Base-by-base conservation (phyloP, 352 stramenopile species). In the Elongisporangium prolatum region DNA sequence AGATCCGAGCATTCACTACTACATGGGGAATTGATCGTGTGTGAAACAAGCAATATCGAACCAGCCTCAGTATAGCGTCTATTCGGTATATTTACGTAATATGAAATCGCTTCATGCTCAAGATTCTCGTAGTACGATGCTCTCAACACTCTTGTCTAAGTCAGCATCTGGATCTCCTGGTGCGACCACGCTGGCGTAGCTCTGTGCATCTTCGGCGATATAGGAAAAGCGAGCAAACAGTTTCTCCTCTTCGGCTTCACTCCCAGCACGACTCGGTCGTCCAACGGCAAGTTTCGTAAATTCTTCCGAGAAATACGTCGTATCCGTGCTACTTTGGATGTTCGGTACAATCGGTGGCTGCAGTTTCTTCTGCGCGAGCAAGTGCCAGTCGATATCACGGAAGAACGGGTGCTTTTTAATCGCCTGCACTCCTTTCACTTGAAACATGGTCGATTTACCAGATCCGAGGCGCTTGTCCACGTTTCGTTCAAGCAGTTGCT, bases 401-500 rank as follows among this genome's bases (percentile, higher is more conserved):
- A 99, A 99, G 61, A 99, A 99, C 13, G 85, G 69, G 60, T 98
- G 88, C 63, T 97, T 81, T 77, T 99, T 99, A 60, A 99, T 88
- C 44, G 87, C 95, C 34, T 97, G 87, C 16, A 99, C 93, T 25
- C 97, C 97, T 64, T 97, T 97, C 20, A 99, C 87, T 67, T 98
- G 84, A 77, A 99, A 99, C 95, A 99, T 99, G 6, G 93, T 99
- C 28, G 88, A 93, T 67, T 96, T 98, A 21, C 93, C 79, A 7
- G 88, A 93, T 40, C 96, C 97, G 6, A 99, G 76, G 21, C 97
- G 84, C 63, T 98, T 97, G 52, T 94, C 84, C 0, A 97, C 91
- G 70, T 99, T 98, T 57, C 96, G 83, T 75, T 99, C 96, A 17
- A 99, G 75, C 16, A 99, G 69, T 44, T 97, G 96, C 74, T 98